Base-by-base conservation (phyloP, 2,329 filamentous ascomycete genomes). In the Fusarium bulbicola region DNA sequence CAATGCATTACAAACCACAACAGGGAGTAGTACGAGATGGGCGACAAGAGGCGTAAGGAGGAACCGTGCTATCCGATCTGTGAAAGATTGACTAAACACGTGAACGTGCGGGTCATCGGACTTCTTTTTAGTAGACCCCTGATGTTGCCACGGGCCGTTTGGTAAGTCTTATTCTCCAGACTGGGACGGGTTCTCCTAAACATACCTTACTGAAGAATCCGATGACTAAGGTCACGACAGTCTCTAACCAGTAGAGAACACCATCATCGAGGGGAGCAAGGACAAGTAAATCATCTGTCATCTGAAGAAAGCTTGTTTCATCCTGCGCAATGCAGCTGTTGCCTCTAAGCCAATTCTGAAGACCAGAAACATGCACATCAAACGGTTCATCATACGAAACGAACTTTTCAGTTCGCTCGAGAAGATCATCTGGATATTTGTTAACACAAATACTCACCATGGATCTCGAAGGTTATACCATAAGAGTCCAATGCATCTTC, bases 401-500 rank as follows among this genome's bases (percentile, higher is more conserved):
- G 2, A 42, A 8, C 6, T 42, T 42, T 42, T 42, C 39, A 16
- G 39, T 42, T 42, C 14, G 21, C 21, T n/a, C 21, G 14, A 42
- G 39, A 4, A 42, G 39, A 16, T 42, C 21, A 42, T 42, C 21
- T 42, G 14, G 10, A n/a, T n/a, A n/a, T 11, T 14, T n/a, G 39
- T 42, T 8, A 42, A 9, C 14, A 42, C 6, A n/a, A 42, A 13
- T n/a, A n/a, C n/a, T n/a, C n/a, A n/a, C n/a, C n/a, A 6, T n/a
- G 14, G 14, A 8, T 10, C 14, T 1, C 4, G 39, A 42, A 15
- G 39, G 0, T 1, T 42, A 21, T 42, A 42, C 39, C 21, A n/a
- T 42, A n/a, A 42, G 39, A 42, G 7, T 15, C 21, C 8, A 42
- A 42, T 1, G 21, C 21, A 10, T 42, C 39, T n/a, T 42, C 21